phyloP scores from a whole-genome alignment of 306 rosid genomes.

The Potentilla sterilis region DNA sequence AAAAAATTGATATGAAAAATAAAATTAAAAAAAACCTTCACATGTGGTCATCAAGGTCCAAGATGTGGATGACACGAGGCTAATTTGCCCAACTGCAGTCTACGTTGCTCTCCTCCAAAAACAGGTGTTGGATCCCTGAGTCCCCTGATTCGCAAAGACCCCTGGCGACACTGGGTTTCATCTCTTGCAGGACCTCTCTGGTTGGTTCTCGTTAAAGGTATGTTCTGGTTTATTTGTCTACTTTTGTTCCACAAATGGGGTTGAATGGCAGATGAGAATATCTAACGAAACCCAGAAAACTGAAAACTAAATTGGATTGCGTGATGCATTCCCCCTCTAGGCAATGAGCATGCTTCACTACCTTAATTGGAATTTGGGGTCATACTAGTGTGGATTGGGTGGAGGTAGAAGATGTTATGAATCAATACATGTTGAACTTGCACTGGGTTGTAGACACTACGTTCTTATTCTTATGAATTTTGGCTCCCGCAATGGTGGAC shows the following conservation, averaged over 20 bases:
- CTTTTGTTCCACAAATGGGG: not conserved
- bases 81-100: too few species aligned
- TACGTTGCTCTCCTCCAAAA: too few species aligned
- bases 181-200: not conserved
- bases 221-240: not conserved
- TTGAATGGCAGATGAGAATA: not conserved
- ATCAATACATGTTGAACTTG: not conserved
- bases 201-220: not conserved
- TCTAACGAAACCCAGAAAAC: not conserved
- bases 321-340: not conserved
- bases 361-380: not conserved
- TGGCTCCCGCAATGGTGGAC: not conserved
- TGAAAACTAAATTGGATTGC: not conserved
- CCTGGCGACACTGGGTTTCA: not conserved
- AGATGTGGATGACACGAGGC: too few species aligned
- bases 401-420: not conserved
- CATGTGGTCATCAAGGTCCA: too few species aligned
- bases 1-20: too few species aligned
- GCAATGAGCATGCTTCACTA: too few species aligned
- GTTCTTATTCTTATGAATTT: not conserved
- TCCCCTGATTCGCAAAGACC: not conserved
- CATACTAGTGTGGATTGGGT: not conserved
- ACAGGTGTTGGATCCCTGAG: too few species aligned
- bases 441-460: not conserved
- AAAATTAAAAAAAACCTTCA: too few species aligned